These are phyloP conservation scores for Paraphoma chrysanthemicola DNA, from an alignment of 2,329 filamentous ascomycete species.

Conservation along the genomic window DNA sequence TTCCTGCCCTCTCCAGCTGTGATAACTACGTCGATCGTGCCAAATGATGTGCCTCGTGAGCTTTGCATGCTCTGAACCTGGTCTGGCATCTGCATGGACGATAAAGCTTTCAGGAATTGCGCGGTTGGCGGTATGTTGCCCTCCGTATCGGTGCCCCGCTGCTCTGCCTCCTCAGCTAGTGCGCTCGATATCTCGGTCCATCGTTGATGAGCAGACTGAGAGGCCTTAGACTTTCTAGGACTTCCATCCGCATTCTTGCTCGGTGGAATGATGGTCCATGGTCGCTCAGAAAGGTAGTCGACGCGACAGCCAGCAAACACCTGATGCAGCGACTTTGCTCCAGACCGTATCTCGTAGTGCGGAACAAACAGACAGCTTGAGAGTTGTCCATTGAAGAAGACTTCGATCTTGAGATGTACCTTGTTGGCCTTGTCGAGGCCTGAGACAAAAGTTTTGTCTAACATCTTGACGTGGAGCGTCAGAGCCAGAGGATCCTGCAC, in stretches of 20 bases:
- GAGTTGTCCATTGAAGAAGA: slow-evolving; percentile 56
- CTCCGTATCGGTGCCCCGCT: slow-evolving; percentile 40
- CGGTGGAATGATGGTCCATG: slow-evolving; percentile 51
- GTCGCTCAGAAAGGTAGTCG: slow-evolving; percentile 50
- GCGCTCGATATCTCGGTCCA: slow-evolving; percentile 44
- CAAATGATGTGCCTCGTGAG: slow-evolving; percentile 37
- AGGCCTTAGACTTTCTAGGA: slow-evolving; percentile 7
- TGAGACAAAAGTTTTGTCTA: slow-evolving; percentile 37
- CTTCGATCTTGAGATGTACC: slow-evolving; percentile 55
- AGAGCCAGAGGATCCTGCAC: slow-evolving; percentile 16
- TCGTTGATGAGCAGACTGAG: slow-evolving; percentile 25
- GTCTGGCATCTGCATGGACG: slow-evolving; percentile 47
- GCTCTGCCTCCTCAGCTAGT: slow-evolving; percentile 42
- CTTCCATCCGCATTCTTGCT: slow-evolving; percentile 29
- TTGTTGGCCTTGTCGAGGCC: slow-evolving; percentile 19
- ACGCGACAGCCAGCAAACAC: slow-evolving; percentile 51
- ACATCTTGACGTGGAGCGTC: slow-evolving; percentile 39
- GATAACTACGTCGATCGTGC: slow-evolving; percentile 49
- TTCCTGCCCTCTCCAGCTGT: slow-evolving; percentile 39
- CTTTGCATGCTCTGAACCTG: slow-evolving; percentile 40
- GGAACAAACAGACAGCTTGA: slow-evolving; percentile 40
- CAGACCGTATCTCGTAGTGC: slow-evolving; percentile 23
- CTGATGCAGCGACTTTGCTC: slow-evolving; percentile 25
- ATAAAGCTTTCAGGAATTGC: slow-evolving; percentile 48
- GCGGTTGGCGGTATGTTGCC: slow-evolving; percentile 46